These are phyloP conservation scores for Lodderomyces elongisporus DNA, from an alignment of 1,139 yeast genomes.

Conservation along the genomic window DNA sequence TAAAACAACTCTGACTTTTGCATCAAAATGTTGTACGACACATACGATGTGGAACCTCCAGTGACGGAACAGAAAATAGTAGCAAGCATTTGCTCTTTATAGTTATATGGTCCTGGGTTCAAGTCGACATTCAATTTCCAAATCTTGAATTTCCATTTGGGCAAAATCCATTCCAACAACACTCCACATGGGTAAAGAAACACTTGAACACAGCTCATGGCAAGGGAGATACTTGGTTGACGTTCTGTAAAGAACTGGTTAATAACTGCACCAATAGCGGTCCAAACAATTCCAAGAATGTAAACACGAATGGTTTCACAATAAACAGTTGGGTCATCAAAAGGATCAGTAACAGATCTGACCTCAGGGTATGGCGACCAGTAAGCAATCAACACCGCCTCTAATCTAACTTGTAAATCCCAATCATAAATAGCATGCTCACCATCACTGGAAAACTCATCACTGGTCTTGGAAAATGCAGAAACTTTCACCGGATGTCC, in stretches of 20 bases:
- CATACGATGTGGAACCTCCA: conserved; percentile 32
- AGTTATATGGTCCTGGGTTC: conserved; percentile 28
- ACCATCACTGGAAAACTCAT: conserved; percentile 26
- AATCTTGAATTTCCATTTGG: conserved; percentile 14
- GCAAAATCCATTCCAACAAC: conserved; percentile 18
- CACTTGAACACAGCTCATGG: conserved; percentile 30
- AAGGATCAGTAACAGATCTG: conserved; percentile 51
- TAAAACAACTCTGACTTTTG: conserved; percentile 35
- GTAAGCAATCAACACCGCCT: conserved; percentile 46
- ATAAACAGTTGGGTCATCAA: conserved; percentile 46
- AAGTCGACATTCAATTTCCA: conserved; percentile 12
- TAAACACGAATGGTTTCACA: conserved; percentile 58
- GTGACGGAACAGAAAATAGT: conserved; percentile 23
- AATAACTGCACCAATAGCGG: conserved; percentile 48
- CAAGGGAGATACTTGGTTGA: conserved; percentile 45
- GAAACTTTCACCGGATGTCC: conserved; percentile 48
- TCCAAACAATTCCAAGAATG: conserved; percentile 49
- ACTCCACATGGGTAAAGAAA: conserved; percentile 23
- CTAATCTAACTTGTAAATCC: conserved; percentile 30
- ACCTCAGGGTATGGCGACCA: conserved; percentile 67
- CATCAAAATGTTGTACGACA: conserved; percentile 17
- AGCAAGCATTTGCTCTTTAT: conserved; percentile 26
- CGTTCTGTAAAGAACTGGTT: conserved; percentile 57
- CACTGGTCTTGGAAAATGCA: conserved; percentile 50
- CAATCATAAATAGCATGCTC: conserved; percentile 16